A percentile compares a stretch with the other conserved stretches of the same genome.
Conservation (phyloP, 1,284 basidiomycete species). For the Ustilago bromivora region DNA sequence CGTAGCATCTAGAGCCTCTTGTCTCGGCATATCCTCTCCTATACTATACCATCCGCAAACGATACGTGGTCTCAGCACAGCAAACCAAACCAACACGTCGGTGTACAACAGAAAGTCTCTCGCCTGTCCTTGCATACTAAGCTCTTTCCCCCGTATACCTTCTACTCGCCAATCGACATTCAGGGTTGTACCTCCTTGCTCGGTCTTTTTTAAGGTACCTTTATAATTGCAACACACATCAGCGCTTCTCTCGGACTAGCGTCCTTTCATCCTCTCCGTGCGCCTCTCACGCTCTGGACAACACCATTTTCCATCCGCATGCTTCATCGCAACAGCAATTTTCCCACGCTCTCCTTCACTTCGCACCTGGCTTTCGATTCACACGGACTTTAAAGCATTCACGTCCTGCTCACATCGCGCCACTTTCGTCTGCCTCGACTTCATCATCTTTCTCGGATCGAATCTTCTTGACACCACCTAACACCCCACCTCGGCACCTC, state of each 20-base stretch:
- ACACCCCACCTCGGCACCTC: not conserved
- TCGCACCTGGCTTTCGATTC: not conserved
- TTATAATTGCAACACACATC: not conserved
- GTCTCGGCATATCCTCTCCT: constrained; percentile 2
- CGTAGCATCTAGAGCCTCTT: not conserved
- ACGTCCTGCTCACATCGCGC: not conserved
- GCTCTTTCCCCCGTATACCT: constrained; percentile 3
- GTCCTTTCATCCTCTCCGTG: not conserved
- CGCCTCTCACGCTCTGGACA: constrained; percentile 16
- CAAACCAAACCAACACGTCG: not conserved
- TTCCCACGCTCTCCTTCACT: constrained; percentile 23
- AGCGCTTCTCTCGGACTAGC: not conserved
- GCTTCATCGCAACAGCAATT: not conserved
- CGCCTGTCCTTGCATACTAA: not conserved
- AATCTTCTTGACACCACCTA: not conserved
- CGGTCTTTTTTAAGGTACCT: not conserved
- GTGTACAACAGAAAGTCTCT: constrained; percentile 19
- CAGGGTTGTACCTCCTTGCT: no score
- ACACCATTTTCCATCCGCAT: not conserved
- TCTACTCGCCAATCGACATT: not conserved
- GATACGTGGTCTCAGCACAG: not conserved
- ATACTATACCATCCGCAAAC: constrained; percentile 18
- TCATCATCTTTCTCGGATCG: not conserved
- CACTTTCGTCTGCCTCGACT: not conserved
- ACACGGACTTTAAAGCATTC: not conserved